Evolutionary conservation across 176 grass and related monocot genomes (phyloP).

Genomic region (Zoysia pacifica): DNA sequence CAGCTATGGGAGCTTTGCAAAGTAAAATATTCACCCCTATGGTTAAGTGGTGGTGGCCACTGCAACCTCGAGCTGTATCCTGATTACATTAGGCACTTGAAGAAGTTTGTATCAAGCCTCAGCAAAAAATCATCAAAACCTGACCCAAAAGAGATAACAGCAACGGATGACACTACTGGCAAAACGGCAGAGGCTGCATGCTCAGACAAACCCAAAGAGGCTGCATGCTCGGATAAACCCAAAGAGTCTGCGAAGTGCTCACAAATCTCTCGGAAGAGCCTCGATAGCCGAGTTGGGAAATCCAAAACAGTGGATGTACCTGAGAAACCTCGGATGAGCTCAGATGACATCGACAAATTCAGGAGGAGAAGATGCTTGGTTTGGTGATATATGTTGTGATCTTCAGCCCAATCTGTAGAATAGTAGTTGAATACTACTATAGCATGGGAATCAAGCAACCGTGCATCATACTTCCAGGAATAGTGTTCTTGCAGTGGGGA

Average conservation of each 20-base stretch:
- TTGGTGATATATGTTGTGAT: constrained; percentile 54
- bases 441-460: constrained; percentile 36
- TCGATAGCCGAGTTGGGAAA: constrained; percentile 82
- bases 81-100: constrained; percentile 83
- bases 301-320: constrained; percentile 71
- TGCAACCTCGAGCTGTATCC: constrained; percentile 96
- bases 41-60: constrained; percentile 90
- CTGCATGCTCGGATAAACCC: constrained; percentile 34
- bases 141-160: constrained; percentile 38
- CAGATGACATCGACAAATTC: constrained; percentile 87
- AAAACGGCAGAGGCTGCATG: constrained; percentile 38
- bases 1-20: constrained; percentile 96
- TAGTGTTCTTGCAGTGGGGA: constrained; percentile 13
- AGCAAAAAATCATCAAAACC: constrained; percentile 56
- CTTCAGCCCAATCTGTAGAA: not conserved
- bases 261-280: constrained; percentile 81
- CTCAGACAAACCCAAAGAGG: constrained; percentile 45
- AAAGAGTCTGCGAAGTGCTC: constrained; percentile 52
- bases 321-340: constrained; percentile 86
- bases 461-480: constrained; percentile 24
- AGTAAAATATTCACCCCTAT: constrained; percentile 87
- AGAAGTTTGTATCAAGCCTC: constrained; percentile 66
- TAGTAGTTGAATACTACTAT: constrained; percentile 20
- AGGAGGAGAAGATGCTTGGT: constrained; percentile 76
- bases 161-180: constrained; percentile 17